Percentiles rank a stretch among this genome's conserved stretches.
Evolutionary conservation across 345 rosid genomes (phyloP).

Genomic region (Euphorbia peplus): DNA sequence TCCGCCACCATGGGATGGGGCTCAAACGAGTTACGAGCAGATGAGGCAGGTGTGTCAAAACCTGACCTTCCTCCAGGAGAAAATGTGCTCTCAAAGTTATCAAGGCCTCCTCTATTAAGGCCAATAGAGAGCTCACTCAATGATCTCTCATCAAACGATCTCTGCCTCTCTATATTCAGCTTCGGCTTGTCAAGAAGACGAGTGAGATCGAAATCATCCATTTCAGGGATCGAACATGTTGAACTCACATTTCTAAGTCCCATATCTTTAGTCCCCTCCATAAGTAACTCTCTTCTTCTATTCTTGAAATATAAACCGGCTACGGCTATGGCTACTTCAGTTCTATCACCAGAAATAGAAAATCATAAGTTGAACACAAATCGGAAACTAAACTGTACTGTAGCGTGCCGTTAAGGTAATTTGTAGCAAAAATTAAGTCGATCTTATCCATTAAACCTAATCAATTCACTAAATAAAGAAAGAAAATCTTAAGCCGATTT

Average conservation of each 20-base stretch:
- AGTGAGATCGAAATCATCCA: conserved; percentile 71
- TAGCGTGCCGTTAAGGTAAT: background rate
- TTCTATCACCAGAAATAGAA: conserved; percentile 10
- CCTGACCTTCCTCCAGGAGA: conserved; percentile 38
- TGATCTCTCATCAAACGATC: conserved; percentile 93
- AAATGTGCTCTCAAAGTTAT: conserved; percentile 40
- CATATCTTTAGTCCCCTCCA: conserved; percentile 56
- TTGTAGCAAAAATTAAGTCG: background rate
- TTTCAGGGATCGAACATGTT: conserved; percentile 67
- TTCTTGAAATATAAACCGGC: conserved; percentile 11
- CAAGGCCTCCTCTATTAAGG: conserved; percentile 46
- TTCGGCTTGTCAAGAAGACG: conserved; percentile 81
- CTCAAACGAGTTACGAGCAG: conserved; percentile 79
- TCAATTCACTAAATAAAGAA: background rate
- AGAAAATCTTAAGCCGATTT: background rate
- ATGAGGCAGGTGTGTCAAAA: conserved; percentile 73
- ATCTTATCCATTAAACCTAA: conserved; percentile 2
- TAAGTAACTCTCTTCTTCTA: conserved; percentile 25
- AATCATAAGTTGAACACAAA: background rate
- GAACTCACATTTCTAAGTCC: conserved; percentile 76
- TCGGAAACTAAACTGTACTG: conserved; percentile 3
- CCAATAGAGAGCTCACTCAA: conserved; percentile 83
- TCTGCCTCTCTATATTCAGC: conserved; percentile 84
- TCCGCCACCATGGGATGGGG: conserved; percentile 97
- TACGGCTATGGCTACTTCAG: conserved; percentile 8